Evolutionary conservation across 345 rosid species (phyloP).

Genomic region (Cardamine occulta): DNA sequence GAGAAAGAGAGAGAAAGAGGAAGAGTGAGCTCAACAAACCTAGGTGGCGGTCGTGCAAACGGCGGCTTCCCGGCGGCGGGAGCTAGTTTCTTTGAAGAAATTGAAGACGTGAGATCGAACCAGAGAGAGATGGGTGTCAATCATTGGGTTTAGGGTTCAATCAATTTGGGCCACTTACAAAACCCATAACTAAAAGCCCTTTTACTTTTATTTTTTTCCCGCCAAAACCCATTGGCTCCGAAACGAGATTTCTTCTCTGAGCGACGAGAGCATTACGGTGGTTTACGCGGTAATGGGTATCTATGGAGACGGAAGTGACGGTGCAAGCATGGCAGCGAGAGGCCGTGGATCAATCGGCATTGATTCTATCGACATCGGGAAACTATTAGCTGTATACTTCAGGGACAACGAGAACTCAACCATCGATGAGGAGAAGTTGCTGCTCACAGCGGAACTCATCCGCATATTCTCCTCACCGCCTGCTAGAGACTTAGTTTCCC

Average conservation of each 20-base stretch:
- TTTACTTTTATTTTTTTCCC: conserved; percentile 20
- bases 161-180: background rate
- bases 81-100: conserved; percentile 4
- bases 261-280: conserved; percentile 8
- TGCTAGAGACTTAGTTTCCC: conserved; percentile 59
- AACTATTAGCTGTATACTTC: conserved; percentile 58
- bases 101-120: background rate
- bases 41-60: conserved; percentile 2
- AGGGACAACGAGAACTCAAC: conserved; percentile 57
- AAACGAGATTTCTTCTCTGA: conserved; percentile 6
- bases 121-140: background rate
- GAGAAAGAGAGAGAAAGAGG: background rate
- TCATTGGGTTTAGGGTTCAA: background rate
- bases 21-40: conserved; percentile 3
- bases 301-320: conserved; percentile 44
- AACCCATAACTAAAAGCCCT: conserved; percentile 8
- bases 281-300: conserved; percentile 36
- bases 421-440: conserved; percentile 56
- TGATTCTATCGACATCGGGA: conserved; percentile 48
- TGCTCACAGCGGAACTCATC: conserved; percentile 62
- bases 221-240: conserved; percentile 22
- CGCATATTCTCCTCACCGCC: conserved; percentile 63
- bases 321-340: conserved; percentile 34
- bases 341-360: conserved; percentile 37
- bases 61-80: conserved; percentile 13